Base-by-base conservation (phyloP, 2,329 filamentous ascomycete species). In the Monilinia polystroma region DNA sequence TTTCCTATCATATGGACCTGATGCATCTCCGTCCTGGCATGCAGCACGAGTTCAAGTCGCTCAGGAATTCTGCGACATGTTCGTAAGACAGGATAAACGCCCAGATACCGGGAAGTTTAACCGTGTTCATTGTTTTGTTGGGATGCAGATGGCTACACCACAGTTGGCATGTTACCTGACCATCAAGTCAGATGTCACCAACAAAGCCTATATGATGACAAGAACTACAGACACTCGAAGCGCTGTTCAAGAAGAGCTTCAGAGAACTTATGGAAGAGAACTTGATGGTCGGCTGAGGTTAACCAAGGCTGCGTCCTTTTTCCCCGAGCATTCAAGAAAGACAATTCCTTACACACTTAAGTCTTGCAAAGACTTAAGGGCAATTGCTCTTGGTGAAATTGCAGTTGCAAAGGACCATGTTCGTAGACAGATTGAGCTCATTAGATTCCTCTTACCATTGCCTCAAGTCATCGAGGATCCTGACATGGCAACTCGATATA, bases 101-200 rank as follows among this genome's bases (percentile, higher is more conserved):
- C 32, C n/a, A 16, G 57, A 43, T 7, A 49, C 8, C 16, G 57
- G 57, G 1, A 43, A 35, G 47, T 59, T 32, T 18, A 49, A 49
- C 26, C 57, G 43, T 16, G 20, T 59, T 23, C 57, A 59, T 32
- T 11, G 43, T 11, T 59, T 59, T 26, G 4, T 49, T 35, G 2
- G 14, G 6, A 49, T 23, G 29, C 43, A 23, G 20, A 47, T 59
- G 14, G 57, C 57, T n/a, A 59, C 43, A 49, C 43, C 57, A 49
- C 57, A 59, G 29, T 35, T 59, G 26, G 57, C 57, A 59, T 59
- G 26, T 35, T 59, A 59, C 26, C 43, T 49, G 7, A 59, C 29
- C 4, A 23, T 59, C 3, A 59, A 16, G 14, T 32, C 57, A 4
- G 57, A 59, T 10, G 57, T 59, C 8, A 18, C 47, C 3, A 59